Percentiles rank a stretch among this genome's conserved stretches.
Conservation (phyloP, 495 filamentous ascomycete genomes). For the Acidomyces sp. region DNA sequence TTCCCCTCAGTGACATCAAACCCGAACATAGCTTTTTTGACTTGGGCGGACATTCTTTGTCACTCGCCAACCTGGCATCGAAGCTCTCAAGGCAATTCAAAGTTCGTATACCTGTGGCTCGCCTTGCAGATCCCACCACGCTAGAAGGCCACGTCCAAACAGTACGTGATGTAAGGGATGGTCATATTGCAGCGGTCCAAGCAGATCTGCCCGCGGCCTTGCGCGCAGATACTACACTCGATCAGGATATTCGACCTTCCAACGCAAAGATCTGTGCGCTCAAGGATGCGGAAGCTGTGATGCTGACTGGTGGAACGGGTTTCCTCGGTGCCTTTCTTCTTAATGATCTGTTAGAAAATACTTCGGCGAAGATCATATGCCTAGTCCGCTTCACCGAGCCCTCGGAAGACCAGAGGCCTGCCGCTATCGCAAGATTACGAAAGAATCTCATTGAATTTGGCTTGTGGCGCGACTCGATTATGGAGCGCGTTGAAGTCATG, state of each 20-base stretch:
- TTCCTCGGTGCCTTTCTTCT: constrained; percentile 80
- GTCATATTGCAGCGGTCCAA: constrained; percentile 51
- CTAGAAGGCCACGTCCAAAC: constrained; percentile 48
- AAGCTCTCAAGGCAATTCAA: constrained; percentile 45
- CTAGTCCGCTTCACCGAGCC: constrained; percentile 51
- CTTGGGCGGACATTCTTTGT: constrained; percentile 55
- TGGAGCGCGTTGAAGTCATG: constrained; percentile 55
- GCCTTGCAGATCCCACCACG: constrained; percentile 48
- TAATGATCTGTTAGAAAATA: constrained; percentile 54
- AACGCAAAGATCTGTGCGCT: constrained; percentile 38
- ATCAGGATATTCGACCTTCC: constrained; percentile 42
- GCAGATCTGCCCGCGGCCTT: constrained; percentile 50
- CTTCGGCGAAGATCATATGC: constrained; percentile 51
- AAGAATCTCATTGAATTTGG: constrained; percentile 52
- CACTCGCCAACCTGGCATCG: constrained; percentile 50
- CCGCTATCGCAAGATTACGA: constrained; percentile 44
- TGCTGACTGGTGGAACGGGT: constrained; percentile 84
- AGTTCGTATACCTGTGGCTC: constrained; percentile 47
- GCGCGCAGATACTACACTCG: constrained; percentile 44
- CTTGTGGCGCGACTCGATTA: constrained; percentile 51
- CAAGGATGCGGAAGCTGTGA: constrained; percentile 50
- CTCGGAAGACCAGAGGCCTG: constrained; percentile 38
- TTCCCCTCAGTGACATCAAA: constrained; percentile 39
- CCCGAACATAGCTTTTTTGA: constrained; percentile 57
- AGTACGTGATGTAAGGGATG: constrained; percentile 45